Evolutionary conservation across 139 green algal species (phyloP).

Genomic region (Trebouxia sp.): DNA sequence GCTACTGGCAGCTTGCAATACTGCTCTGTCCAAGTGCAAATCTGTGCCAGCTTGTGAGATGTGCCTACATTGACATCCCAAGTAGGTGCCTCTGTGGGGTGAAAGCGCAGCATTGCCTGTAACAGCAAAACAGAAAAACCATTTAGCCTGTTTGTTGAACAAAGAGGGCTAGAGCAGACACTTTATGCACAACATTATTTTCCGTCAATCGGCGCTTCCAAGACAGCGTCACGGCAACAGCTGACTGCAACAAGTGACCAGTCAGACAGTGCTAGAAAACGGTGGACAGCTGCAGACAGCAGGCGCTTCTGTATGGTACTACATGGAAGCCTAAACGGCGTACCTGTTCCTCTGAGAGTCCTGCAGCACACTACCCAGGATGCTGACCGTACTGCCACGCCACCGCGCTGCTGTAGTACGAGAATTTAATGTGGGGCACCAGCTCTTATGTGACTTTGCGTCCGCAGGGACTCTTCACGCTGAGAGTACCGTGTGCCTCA

Average conservation of each 20-base stretch:
- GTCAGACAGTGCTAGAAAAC: background rate
- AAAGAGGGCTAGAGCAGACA: background rate
- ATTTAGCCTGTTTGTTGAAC: background rate
- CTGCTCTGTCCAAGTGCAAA: background rate
- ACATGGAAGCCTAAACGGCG: background rate
- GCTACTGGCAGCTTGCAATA: background rate
- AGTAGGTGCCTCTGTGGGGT: background rate
- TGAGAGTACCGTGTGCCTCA: background rate
- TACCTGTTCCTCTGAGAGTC: background rate
- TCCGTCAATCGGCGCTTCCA: background rate
- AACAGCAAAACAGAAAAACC: background rate
- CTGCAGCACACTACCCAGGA: slow-evolving; percentile 1
- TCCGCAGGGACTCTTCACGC: background rate
- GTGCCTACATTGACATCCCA: background rate
- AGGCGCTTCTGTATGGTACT: background rate
- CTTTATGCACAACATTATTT: background rate
- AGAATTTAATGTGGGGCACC: background rate
- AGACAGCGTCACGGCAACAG: background rate
- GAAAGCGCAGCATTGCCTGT: background rate
- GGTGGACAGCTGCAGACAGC: background rate
- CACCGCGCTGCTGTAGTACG: no score
- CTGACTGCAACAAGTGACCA: background rate
- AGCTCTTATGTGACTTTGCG: background rate
- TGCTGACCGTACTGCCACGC: no score
- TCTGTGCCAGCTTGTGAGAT: background rate